Evolutionary conservation across 2,329 filamentous ascomycete species (phyloP).

Genomic region (Nigrospora oryzae): DNA sequence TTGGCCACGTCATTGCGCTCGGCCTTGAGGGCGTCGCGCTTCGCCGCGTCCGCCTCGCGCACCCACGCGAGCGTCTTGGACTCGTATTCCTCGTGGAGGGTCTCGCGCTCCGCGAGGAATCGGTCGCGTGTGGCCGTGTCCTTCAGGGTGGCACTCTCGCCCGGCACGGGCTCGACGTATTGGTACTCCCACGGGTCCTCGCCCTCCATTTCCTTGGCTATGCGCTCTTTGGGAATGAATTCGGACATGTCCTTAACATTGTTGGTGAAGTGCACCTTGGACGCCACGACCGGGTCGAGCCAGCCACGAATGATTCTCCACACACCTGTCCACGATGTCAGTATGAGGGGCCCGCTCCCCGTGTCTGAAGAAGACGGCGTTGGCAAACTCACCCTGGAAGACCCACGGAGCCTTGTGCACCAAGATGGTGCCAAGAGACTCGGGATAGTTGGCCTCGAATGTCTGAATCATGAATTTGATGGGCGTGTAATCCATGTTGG

Average conservation of each 20-base stretch:
- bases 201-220: slow-evolving; percentile 79
- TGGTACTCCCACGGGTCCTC: slow-evolving; percentile 77
- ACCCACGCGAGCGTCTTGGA: slow-evolving; percentile 71
- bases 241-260: slow-evolving; percentile 68
- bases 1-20: slow-evolving; percentile 55
- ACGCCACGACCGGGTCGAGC: slow-evolving; percentile 92
- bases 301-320: slow-evolving; percentile 94
- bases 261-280: slow-evolving; percentile 90
- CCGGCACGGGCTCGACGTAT: slow-evolving; percentile 66
- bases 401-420: slow-evolving; percentile 97
- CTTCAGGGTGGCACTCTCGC: slow-evolving; percentile 72
- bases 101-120: slow-evolving; percentile 54
- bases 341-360: slow-evolving; percentile 26
- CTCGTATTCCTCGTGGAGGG: slow-evolving; percentile 67
- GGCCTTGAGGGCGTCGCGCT: slow-evolving; percentile 39
- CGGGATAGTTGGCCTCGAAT: slow-evolving; percentile 97
- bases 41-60: slow-evolving; percentile 33
- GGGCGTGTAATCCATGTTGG: slow-evolving; percentile 97
- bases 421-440: slow-evolving; percentile 79
- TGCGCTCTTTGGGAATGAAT: slow-evolving; percentile 62
- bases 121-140: slow-evolving; percentile 53
- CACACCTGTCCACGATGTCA: slow-evolving; percentile 52
- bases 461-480: slow-evolving; percentile 99
- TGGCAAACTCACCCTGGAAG: slow-evolving; percentile 63
- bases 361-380: slow-evolving; percentile 26